These are phyloP conservation scores for Mucor sp. DNA, from an alignment of 371 early-diverging fungal genomes.

Conservation along the genomic window DNA sequence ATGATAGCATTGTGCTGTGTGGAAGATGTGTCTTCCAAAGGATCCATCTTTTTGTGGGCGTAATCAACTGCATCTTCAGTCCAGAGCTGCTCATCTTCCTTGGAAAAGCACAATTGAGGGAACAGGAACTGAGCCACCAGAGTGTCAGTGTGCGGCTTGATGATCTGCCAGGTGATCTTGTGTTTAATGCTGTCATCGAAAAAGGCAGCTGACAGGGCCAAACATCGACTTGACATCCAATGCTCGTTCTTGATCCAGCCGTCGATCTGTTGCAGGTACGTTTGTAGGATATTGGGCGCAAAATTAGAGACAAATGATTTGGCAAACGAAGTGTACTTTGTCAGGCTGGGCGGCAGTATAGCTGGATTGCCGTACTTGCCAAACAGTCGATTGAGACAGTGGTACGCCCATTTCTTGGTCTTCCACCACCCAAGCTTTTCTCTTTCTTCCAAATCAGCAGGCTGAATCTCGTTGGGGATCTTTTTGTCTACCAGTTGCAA, in stretches of 20 bases:
- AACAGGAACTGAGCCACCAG: conserved; percentile 84
- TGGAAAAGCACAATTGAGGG: conserved; percentile 84
- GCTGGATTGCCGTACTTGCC: conserved; percentile 79
- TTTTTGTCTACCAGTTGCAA: conserved; percentile 74
- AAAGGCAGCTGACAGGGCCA: conserved; percentile 56
- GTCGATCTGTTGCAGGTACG: conserved; percentile 81
- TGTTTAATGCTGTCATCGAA: conserved; percentile 76
- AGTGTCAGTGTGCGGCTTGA: conserved; percentile 80
- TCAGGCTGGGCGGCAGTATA: conserved; percentile 48
- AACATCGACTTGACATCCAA: conserved; percentile 64
- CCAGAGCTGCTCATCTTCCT: conserved; percentile 88
- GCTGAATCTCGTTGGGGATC: conserved; percentile 54
- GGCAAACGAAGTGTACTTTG: conserved; percentile 71
- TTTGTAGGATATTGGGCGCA: conserved; percentile 81
- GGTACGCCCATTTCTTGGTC: conserved; percentile 93
- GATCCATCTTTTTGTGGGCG: conserved; percentile 83
- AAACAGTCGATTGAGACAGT: conserved; percentile 81
- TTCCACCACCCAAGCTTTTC: conserved; percentile 87
- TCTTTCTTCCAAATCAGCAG: conserved; percentile 60
- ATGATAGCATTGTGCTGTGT: conserved; percentile 68
- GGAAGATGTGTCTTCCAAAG: conserved; percentile 77
- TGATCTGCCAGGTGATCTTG: conserved; percentile 83
- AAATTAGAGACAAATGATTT: conserved; percentile 79
- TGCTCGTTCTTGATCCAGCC: conserved; percentile 62
- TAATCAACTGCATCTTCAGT: conserved; percentile 89